Base-by-base conservation (phyloP, 345 rosid genomes). In the Bretschneidera sinensis region DNA sequence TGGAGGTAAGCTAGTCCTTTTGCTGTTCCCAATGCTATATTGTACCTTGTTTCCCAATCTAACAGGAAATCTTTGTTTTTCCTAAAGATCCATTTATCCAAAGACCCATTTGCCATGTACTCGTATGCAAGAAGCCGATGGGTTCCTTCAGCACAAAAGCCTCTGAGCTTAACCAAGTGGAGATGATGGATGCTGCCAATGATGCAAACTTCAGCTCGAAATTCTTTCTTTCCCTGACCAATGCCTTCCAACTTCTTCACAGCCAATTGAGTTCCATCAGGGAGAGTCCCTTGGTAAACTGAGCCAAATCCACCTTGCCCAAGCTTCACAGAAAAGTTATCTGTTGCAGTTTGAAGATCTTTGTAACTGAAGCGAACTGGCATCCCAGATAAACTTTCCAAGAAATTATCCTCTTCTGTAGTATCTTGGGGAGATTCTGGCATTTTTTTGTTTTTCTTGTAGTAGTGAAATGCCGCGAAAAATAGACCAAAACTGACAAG, bases 231-330 rank as follows among this genome's bases (percentile, higher is more conserved):
- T 0, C 97, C 99, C 63, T 94, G 99, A 49, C 99, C 95, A 10
- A 94, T 79, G 48, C 91, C 85, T 78, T 94, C 99, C 70, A 94
- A 66, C 74, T 94, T 86, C 91, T 94, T 94, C 65, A 94, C 99
- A 2, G 99, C 97, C 31, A 94, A 6, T 43, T 71, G 82, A 31
- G 89, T 83, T 18, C 92, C 96, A 73, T 85, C 97, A 0, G 84
- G 82, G 8, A 94, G 88, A 71, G 55, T 54, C 4, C 97, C 99
- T 61, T 68, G 74, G 62, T 91, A 94, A 48, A 94, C 99, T 0
- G 96, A 82, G 24, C 99, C 99, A 64, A 94, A 94, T 49, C 99
- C 97, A 22, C 97, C 99, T 24, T 85, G 95, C 43, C 99, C 99
- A 16, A 94, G 83, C 83, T 81, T 94, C 48, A 80, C 76, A 2